Conservation (phyloP, 1,139 yeast species). For the Pichia kudriavzevii region DNA sequence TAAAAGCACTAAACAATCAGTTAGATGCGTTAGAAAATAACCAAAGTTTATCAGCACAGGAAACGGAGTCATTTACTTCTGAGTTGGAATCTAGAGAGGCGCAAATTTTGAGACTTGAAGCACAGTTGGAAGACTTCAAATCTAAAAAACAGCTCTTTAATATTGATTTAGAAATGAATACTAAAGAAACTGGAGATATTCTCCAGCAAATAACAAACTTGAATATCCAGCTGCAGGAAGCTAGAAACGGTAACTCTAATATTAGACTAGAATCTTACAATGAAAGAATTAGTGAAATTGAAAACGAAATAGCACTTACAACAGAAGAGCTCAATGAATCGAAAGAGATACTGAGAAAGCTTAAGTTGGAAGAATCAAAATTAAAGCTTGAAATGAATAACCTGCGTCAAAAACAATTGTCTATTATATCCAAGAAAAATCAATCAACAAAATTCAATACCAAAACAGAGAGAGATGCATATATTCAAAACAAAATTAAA, state of each 20-base stretch:
- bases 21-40: conserved; percentile 57
- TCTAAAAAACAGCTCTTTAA: conserved; percentile 38
- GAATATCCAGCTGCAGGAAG: conserved; percentile 22
- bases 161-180: conserved; percentile 46
- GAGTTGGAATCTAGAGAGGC: conserved; percentile 43
- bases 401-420: conserved; percentile 49
- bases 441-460: conserved; percentile 54
- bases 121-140: conserved; percentile 37
- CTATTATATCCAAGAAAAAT: conserved; percentile 67
- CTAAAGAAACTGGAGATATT: conserved; percentile 40
- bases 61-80: conserved; percentile 37
- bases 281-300: conserved; percentile 2
- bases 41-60: conserved; percentile 44
- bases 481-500: conserved; percentile 52
- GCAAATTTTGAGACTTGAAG: conserved; percentile 40
- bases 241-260: conserved; percentile 15
- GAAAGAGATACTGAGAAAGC: conserved; percentile 33
- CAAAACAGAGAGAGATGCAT: conserved; percentile 54
- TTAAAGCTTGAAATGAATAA: conserved; percentile 36
- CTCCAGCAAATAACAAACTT: conserved; percentile 30
- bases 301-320: conserved; percentile 22
- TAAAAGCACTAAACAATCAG: conserved; percentile 50
- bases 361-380: conserved; percentile 38
- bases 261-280: conserved; percentile 3
- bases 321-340: conserved; percentile 35